These are phyloP conservation scores for Ustilago sp. DNA, from an alignment of 1,284 basidiomycete species.

Conservation along the genomic window DNA sequence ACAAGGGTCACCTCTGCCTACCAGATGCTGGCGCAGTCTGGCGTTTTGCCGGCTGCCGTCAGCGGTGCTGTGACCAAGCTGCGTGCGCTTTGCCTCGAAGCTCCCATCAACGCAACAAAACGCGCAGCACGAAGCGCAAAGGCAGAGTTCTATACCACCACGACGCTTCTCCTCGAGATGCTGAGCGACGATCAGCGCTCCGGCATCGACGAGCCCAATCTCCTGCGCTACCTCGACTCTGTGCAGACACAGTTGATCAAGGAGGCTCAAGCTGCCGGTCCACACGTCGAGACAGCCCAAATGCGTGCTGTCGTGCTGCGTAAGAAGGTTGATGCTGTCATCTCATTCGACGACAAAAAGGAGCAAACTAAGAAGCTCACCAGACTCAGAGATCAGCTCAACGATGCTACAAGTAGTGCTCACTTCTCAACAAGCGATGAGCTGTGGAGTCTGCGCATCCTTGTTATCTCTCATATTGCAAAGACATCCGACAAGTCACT, in stretches of 20 bases:
- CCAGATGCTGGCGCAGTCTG: slow-evolving; percentile 38
- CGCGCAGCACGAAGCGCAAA: slow-evolving; percentile 23
- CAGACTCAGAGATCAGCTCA: slow-evolving; percentile 29
- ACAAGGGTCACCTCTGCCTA: slow-evolving; percentile 23
- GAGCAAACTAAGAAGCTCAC: slow-evolving; percentile 26
- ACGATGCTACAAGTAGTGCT: slow-evolving; percentile 23
- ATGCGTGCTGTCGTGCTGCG: slow-evolving; percentile 43
- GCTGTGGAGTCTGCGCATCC: slow-evolving; percentile 47
- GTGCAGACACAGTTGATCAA: slow-evolving; percentile 38
- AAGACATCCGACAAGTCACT: slow-evolving; percentile 15
- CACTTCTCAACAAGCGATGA: slow-evolving; percentile 36
- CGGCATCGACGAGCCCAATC: slow-evolving; percentile 55
- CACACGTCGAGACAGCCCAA: slow-evolving; percentile 32
- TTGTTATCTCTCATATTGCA: slow-evolving; percentile 24
- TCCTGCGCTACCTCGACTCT: slow-evolving; percentile 49
- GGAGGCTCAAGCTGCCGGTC: slow-evolving; percentile 41
- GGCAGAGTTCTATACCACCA: slow-evolving; percentile 40
- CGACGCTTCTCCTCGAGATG: slow-evolving; percentile 39
- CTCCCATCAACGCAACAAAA: slow-evolving; percentile 29
- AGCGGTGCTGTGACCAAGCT: slow-evolving; percentile 35
- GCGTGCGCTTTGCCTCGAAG: slow-evolving; percentile 40
- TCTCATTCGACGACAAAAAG: slow-evolving; percentile 15
- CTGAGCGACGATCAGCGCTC: slow-evolving; percentile 42
- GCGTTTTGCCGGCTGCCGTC: slow-evolving; percentile 39
- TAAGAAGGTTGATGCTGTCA: slow-evolving; percentile 22